Percentiles rank a stretch among this genome's conserved stretches.
phyloP scores from a whole-genome alignment of 73 alveolate genomes.

The Tetrahymena malaccensis region DNA sequence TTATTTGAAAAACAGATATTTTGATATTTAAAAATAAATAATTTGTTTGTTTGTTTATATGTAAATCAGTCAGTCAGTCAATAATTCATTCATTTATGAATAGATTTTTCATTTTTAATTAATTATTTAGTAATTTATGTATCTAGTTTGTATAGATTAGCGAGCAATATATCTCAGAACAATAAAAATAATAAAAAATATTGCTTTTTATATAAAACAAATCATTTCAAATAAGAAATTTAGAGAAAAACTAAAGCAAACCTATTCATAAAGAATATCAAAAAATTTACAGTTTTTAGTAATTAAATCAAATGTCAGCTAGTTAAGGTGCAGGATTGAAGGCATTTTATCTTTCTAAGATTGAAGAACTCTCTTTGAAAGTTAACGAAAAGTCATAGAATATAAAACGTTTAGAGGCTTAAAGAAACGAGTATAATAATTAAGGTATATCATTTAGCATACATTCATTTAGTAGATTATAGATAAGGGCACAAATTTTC shows the following conservation, averaged over 20 bases:
- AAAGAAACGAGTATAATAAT: conserved; percentile 93
- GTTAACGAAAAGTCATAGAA: conserved; percentile 68
- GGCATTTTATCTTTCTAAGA: conserved; percentile 38
- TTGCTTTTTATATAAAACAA: background rate
- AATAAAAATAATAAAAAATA: background rate
- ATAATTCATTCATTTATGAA: background rate
- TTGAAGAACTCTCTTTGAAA: conserved; percentile 78
- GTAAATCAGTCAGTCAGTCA: background rate
- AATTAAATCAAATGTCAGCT: background rate
- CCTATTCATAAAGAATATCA: background rate
- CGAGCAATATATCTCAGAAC: background rate
- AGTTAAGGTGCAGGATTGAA: conserved; percentile 1
- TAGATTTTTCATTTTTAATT: background rate
- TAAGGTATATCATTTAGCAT: conserved; percentile 8
- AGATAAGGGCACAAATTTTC: background rate
- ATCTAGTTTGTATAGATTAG: background rate
- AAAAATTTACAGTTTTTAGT: background rate
- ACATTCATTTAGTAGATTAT: background rate
- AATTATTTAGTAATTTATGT: background rate
- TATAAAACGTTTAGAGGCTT: conserved; percentile 95
- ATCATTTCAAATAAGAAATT: background rate
- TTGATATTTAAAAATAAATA: background rate
- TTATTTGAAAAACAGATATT: background rate
- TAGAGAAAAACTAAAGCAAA: background rate
- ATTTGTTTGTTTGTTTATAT: background rate